These are phyloP conservation scores for Blastobotrys serpentis DNA, from an alignment of 1,139 yeast genomes.

Conservation along the genomic window DNA sequence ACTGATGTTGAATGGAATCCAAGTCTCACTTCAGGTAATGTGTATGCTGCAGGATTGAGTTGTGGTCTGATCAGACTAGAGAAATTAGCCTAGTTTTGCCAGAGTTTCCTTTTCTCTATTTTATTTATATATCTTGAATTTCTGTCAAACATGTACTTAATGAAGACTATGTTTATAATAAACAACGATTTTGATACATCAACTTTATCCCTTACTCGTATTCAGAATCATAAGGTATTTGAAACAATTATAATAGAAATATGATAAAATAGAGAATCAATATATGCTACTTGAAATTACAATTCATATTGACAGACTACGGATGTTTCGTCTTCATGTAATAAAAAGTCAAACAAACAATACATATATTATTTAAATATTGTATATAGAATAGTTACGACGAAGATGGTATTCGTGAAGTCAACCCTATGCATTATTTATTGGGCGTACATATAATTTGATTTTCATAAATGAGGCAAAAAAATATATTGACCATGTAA, in stretches of 20 bases:
- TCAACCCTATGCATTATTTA: neutral
- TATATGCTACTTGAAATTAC: too few species aligned
- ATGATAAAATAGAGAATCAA: too few species aligned
- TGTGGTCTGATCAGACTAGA: slow-evolving; percentile 70
- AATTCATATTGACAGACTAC: too few species aligned
- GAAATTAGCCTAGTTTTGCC: slow-evolving; percentile 9
- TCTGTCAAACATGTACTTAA: neutral
- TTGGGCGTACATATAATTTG: neutral
- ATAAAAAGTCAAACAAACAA: too few species aligned
- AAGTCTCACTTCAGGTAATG: slow-evolving; percentile 48
- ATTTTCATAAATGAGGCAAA: neutral
- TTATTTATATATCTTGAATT: neutral
- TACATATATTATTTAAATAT: too few species aligned
- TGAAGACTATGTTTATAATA: neutral
- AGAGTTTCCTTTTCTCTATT: slow-evolving; percentile 8
- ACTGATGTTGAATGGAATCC: slow-evolving; percentile 66
- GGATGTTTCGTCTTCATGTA: too few species aligned
- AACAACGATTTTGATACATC: too few species aligned
- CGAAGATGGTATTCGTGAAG: too few species aligned
- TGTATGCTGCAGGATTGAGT: slow-evolving; percentile 64
- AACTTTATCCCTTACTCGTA: too few species aligned
- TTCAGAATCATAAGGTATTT: too few species aligned
- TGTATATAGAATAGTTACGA: too few species aligned
- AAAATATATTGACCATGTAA: slow-evolving; percentile 13
- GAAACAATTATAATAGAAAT: too few species aligned